Evolutionary conservation across 495 filamentous ascomycete species (phyloP), one percentile per base, ranked within the genome.

Genomic region (Xylaria grammica): DNA sequence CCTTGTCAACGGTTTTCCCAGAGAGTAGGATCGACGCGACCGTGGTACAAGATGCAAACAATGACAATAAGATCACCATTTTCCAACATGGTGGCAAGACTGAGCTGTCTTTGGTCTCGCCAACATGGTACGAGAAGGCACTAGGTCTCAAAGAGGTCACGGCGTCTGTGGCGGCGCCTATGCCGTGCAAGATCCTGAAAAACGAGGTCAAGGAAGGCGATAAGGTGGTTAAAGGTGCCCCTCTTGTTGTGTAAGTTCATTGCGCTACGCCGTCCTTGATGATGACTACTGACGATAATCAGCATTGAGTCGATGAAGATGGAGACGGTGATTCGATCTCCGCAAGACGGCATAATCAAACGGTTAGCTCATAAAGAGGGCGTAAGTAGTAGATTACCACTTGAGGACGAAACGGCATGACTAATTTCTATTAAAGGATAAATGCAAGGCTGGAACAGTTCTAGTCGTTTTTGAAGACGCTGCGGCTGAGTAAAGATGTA

Each of bases 281-380:
- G n/a, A 22, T 29, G 4, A 13, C 22, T 4, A 26, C 62, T 63
- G 19, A 63, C 20, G 36, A 50, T 4, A 11, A 19, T 19, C 49
- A 83, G 84, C 1, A 96, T 99, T 72, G 95, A 99, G 78, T 97
- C 94, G 61, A 99, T 99, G 95, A 99, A 99, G 84, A 99, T 99
- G 95, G 95, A 99, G 78, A 99, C 93, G 34, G 93, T 96, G 36
- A 97, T 99, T 63, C 84, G 95, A 63, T 94, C 91, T 66, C 95
- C 95, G 11, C 88, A 93, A 51, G 87, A 88, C 65, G 95, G 93
- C 7, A 84, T 88, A 9, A 85, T 99, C 63, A 86, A 87, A 62
- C 91, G 85, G 76, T 79, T 99, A 50, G 92, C 94, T 44, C 93
- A 97, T 78, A 84, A 88, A 75, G 83, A 88, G 81, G 94, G 94